Conservation (phyloP, 345 rosid genomes). For the Salix viminalis region DNA sequence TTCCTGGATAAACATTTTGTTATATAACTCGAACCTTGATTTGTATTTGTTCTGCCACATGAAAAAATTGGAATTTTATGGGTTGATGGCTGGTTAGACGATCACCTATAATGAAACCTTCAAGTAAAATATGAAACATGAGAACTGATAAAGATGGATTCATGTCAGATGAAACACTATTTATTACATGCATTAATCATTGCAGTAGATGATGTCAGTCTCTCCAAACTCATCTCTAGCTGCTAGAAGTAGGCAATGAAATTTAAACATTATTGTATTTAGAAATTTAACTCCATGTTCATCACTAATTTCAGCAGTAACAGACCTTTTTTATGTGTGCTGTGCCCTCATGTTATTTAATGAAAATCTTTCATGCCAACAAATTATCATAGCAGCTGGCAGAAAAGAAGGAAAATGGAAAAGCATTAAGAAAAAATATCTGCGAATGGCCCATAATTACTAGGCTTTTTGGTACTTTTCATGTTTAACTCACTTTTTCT, state of each 20-base stretch:
- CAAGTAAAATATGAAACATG: not conserved
- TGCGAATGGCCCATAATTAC: not conserved
- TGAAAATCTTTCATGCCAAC: not conserved
- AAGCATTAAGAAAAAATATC: not conserved
- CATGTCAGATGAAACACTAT: not conserved
- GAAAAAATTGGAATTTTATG: not conserved
- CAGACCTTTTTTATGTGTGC: not conserved
- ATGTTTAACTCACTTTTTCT: not conserved
- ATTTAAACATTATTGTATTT: not conserved
- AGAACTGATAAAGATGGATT: not conserved
- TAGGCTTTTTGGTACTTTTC: not conserved
- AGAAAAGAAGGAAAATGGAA: not conserved
- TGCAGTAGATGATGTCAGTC: not conserved
- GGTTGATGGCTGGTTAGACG: not conserved
- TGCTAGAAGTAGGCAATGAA: not conserved
- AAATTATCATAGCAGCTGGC: not conserved
- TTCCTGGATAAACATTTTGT: not conserved
- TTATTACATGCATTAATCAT: no score
- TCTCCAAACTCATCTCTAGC: not conserved
- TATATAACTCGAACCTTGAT: not conserved
- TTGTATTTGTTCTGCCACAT: not conserved
- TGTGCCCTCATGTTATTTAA: not conserved
- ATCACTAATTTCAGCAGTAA: not conserved
- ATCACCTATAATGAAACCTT: not conserved
- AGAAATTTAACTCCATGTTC: not conserved